A percentile compares a stretch with the other conserved stretches of the same genome.
phyloP scores from a whole-genome alignment of 805 yeast species.

The Teunomyces lycoperdinae region DNA sequence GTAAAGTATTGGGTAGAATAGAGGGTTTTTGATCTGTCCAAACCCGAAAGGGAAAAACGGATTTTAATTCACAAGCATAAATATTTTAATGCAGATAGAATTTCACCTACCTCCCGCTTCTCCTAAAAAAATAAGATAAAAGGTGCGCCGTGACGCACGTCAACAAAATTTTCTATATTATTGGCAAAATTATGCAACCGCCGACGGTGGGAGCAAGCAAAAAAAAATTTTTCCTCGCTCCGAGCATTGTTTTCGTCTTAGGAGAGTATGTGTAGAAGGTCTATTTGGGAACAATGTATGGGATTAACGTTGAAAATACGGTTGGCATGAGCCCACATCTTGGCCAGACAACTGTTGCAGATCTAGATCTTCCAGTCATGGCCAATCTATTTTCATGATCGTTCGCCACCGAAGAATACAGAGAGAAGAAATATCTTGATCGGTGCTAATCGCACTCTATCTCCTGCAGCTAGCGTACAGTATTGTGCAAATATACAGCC shows the following conservation, averaged over 20 bases:
- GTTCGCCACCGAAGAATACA: not conserved
- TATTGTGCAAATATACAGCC: not conserved
- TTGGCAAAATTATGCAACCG: not conserved
- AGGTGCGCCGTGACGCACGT: not conserved
- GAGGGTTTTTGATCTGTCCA: not conserved
- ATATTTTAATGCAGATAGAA: not conserved
- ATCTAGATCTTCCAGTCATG: too few species aligned
- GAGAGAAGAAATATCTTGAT: not conserved
- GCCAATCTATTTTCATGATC: not conserved
- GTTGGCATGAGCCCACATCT: too few species aligned
- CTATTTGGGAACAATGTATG: not conserved
- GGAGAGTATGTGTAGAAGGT: not conserved
- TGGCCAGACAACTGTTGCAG: too few species aligned
- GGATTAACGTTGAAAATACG: not conserved
- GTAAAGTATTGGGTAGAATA: conserved; percentile 12
- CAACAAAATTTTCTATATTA: not conserved
- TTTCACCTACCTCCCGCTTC: not conserved
- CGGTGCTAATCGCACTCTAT: not conserved
- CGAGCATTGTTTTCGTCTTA: not conserved
- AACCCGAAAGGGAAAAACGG: not conserved
- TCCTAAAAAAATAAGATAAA: not conserved
- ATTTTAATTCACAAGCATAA: not conserved
- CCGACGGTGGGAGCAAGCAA: not conserved
- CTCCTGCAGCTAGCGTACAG: not conserved
- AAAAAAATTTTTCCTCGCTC: not conserved